Percentiles rank a stretch among this genome's conserved stretches.
Conservation (phyloP, 2,329 filamentous ascomycete species). For the Paecilomyces dactylethromorphus region DNA sequence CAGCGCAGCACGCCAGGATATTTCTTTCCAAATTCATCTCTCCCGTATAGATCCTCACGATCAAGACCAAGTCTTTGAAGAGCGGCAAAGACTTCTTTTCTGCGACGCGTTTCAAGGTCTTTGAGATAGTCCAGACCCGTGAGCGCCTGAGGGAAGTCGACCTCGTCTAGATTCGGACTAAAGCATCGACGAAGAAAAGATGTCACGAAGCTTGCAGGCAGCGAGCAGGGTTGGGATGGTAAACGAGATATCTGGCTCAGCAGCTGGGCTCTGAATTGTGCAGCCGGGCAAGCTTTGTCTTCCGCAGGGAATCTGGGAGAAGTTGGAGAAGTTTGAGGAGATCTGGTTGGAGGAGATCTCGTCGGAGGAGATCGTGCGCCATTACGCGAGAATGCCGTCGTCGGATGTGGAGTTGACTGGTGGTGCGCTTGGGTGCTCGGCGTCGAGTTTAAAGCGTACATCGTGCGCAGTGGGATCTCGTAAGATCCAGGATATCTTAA, state of each 20-base stretch:
- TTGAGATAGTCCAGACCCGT: constrained; percentile 61
- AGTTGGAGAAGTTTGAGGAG: constrained; percentile 19
- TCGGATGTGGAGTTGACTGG: constrained; percentile 16
- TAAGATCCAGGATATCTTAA: constrained; percentile 57
- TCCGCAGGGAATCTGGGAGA: constrained; percentile 15
- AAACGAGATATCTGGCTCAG: constrained; percentile 50
- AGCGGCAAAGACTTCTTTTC: constrained; percentile 51
- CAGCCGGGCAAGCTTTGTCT: constrained; percentile 26
- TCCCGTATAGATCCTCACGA: constrained; percentile 41
- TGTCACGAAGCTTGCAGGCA: constrained; percentile 58
- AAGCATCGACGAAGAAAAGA: constrained; percentile 57
- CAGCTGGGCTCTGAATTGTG: constrained; percentile 36
- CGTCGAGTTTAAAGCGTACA: constrained; percentile 61
- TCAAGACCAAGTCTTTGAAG: constrained; percentile 49
- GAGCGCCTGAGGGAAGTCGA: constrained; percentile 60
- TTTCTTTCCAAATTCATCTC: constrained; percentile 42
- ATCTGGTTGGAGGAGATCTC: constrained; percentile 18
- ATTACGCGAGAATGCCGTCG: constrained; percentile 30
- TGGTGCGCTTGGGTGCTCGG: constrained; percentile 35
- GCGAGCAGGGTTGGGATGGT: constrained; percentile 53
- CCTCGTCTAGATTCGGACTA: constrained; percentile 47
- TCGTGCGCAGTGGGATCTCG: constrained; percentile 60
- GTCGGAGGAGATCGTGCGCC: constrained; percentile 9
- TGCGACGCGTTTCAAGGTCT: constrained; percentile 55
- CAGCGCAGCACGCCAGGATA: constrained; percentile 52